A percentile compares a stretch with the other conserved stretches of the same genome.
phyloP scores from a whole-genome alignment of 2,329 filamentous ascomycete species.

The Madurella fahalii region DNA sequence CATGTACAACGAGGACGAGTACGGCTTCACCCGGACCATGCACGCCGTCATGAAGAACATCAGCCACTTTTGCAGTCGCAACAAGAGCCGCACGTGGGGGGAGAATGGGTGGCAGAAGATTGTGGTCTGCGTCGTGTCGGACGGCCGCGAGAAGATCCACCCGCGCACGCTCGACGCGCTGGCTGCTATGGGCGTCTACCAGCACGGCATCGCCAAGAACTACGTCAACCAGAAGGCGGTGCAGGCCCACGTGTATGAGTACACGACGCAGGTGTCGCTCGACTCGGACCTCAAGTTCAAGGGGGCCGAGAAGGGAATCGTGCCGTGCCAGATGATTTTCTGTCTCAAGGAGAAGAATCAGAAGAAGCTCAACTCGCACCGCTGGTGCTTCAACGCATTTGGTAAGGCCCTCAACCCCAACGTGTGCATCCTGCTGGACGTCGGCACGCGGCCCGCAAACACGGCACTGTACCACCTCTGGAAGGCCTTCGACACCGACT shows the following conservation, averaged over 20 bases:
- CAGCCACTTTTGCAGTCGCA: constrained; percentile 88
- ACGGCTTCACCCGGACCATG: constrained; percentile 96
- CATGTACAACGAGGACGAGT: constrained; percentile 99
- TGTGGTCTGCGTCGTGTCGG: constrained; percentile 93
- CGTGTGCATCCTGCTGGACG: constrained; percentile 93
- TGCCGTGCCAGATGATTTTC: constrained; percentile 97
- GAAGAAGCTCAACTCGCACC: constrained; percentile 96
- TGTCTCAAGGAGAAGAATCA: constrained; percentile 97
- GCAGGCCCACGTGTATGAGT: constrained; percentile 96
- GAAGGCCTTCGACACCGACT: constrained; percentile 98
- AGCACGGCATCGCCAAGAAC: constrained; percentile 98
- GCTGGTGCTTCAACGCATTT: constrained; percentile 99
- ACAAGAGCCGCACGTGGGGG: constrained; percentile 92
- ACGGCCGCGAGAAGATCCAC: constrained; percentile 86
- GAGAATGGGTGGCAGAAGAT: constrained; percentile 99
- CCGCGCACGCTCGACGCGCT: constrained; percentile 89
- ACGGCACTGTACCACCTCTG: constrained; percentile 96
- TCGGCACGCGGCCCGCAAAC: constrained; percentile 84
- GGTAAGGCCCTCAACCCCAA: constrained; percentile 90
- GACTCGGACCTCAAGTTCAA: constrained; percentile 98
- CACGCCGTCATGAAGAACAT: constrained; percentile 99
- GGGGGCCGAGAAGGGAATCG: constrained; percentile 97
- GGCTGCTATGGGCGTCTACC: constrained; percentile 95
- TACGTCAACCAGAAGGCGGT: constrained; percentile 94
- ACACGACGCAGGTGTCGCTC: constrained; percentile 95